Conservation (phyloP, 2,329 filamentous ascomycete genomes). For the Hirsutella thompsonii region DNA sequence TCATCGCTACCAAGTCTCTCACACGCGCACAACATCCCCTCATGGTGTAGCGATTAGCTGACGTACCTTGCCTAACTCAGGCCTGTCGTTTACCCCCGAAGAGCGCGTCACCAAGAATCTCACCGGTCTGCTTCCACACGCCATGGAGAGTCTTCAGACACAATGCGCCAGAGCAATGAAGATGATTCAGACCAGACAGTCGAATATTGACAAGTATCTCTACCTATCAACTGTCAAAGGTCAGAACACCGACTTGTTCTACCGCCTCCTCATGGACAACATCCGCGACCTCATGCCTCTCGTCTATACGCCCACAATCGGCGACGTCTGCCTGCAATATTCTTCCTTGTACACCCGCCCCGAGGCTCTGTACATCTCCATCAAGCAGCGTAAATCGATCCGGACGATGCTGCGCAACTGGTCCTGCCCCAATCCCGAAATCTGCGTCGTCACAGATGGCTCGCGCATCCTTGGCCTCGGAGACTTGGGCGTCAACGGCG, state of each 20-base stretch:
- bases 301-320: constrained; percentile 83
- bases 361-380: constrained; percentile 92
- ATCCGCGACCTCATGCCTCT: constrained; percentile 67
- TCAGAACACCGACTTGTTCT: constrained; percentile 71
- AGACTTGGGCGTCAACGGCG: constrained; percentile 91
- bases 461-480: constrained; percentile 86
- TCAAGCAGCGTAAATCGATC: constrained; percentile 84
- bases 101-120: constrained; percentile 52
- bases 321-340: constrained; percentile 93
- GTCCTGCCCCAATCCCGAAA: constrained; percentile 81
- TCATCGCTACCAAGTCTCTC: too few species aligned
- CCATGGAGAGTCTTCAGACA: constrained; percentile 45
- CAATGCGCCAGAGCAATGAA: constrained; percentile 57
- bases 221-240: constrained; percentile 67
- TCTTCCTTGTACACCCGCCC: constrained; percentile 91
- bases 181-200: constrained; percentile 58
- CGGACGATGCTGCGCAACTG: constrained; percentile 83
- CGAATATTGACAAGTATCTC: constrained; percentile 69
- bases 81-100: constrained; percentile 51
- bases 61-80: constrained; percentile 23
- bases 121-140: constrained; percentile 52
- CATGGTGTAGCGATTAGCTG: too few species aligned
- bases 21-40: too few species aligned
- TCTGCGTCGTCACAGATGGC: constrained; percentile 93
- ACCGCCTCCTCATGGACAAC: constrained; percentile 68